Conservation (phyloP, 1,284 basidiomycete genomes). For the Coriolopsis trogii region DNA sequence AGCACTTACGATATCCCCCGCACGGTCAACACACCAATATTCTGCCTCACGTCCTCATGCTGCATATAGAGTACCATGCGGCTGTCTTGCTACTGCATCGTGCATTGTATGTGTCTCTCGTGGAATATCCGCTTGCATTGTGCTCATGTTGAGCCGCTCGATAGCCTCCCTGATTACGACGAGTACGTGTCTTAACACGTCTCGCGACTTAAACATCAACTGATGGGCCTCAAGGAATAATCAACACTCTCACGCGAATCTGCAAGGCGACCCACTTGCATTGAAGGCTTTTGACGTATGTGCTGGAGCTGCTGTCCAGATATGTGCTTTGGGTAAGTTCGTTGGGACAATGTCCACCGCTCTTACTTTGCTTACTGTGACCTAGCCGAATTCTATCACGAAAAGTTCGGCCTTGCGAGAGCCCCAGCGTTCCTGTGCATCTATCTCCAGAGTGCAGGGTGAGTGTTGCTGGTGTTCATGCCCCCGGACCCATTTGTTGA, state of each 20-base stretch:
- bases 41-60: conserved; percentile 66
- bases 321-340: conserved; percentile 65
- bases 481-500: conserved; percentile 6
- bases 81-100: conserved; percentile 78
- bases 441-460: conserved; percentile 79
- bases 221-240: neutral
- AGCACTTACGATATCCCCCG: conserved; percentile 62
- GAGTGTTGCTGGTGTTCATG: too few species aligned
- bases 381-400: conserved; percentile 64
- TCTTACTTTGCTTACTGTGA: neutral
- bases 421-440: conserved; percentile 74
- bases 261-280: conserved; percentile 18
- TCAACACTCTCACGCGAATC: neutral
- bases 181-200: conserved; percentile 41
- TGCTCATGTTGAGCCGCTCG: neutral
- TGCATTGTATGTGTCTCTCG: conserved; percentile 67
- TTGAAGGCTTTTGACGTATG: conserved; percentile 77
- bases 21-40: conserved; percentile 53
- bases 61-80: conserved; percentile 82
- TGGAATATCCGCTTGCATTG: neutral
- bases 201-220: neutral
- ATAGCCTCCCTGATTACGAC: conserved; percentile 70
- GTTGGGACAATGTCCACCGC: neutral
- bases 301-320: conserved; percentile 74
- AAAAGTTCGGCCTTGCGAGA: conserved; percentile 63